A percentile compares a stretch with the other conserved stretches of the same genome.
These are phyloP conservation scores for Chamaecrista fasciculata DNA, from an alignment of 306 rosid genomes.

Conservation along the genomic window DNA sequence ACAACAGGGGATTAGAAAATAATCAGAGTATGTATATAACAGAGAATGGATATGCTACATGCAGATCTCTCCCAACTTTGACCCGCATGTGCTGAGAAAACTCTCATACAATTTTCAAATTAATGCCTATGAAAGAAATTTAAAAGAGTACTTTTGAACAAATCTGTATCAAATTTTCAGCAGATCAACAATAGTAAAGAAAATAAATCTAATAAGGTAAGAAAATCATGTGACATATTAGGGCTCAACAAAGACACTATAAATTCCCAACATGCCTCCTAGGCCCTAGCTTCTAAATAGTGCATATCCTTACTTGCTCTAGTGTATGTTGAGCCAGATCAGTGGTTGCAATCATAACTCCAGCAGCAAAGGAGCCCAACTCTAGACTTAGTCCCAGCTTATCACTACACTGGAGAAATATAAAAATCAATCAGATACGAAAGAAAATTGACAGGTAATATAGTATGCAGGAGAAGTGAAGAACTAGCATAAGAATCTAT, in stretches of 20 bases:
- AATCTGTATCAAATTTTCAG: neutral
- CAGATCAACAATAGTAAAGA: too few relatives aligned
- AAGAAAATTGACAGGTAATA: constrained; percentile 9
- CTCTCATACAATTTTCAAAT: constrained; percentile 3
- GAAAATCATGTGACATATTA: neutral
- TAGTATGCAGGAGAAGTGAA: constrained; percentile 1
- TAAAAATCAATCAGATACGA: constrained; percentile 29
- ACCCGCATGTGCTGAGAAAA: constrained; percentile 8
- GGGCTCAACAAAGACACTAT: neutral
- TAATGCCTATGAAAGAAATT: neutral
- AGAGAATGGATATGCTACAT: neutral
- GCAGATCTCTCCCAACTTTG: neutral
- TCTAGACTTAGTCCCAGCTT: constrained; percentile 97
- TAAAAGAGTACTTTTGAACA: neutral
- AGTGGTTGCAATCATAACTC: constrained; percentile 98
- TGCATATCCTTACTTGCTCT: constrained; percentile 66
- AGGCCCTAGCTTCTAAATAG: neutral
- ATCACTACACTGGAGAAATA: constrained; percentile 88
- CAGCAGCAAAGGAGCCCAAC: constrained; percentile 96
- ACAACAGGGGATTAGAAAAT: neutral
- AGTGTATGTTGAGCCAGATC: constrained; percentile 95
- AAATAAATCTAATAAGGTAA: neutral
- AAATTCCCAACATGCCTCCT: neutral
- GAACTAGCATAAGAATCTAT: constrained; percentile 17
- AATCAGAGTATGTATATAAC: neutral